Evolutionary conservation across 495 filamentous ascomycete genomes (phyloP).

Genomic region (Eremomyces bilateralis): DNA sequence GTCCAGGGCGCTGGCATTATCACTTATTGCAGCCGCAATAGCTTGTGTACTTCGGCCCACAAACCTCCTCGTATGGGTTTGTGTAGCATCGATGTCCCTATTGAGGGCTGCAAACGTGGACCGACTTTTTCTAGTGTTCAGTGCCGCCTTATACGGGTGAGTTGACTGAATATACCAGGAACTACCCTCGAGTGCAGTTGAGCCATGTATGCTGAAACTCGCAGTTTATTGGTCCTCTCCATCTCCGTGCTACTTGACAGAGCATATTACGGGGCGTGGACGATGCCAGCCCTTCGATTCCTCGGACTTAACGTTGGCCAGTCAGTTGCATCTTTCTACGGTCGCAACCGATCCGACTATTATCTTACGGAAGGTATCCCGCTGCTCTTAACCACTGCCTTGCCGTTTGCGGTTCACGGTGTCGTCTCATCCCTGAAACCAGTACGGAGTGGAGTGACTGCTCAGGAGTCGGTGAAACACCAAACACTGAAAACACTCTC

Average conservation of each 20-base stretch:
- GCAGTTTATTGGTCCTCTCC: slow-evolving; percentile 31
- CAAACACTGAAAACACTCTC: slow-evolving; percentile 2
- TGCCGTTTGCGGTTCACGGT: slow-evolving; percentile 52
- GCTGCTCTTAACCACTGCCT: slow-evolving; percentile 60
- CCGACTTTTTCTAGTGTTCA: slow-evolving; percentile 32
- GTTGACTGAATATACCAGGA: no score
- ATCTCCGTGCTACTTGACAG: slow-evolving; percentile 50
- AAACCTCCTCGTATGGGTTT: slow-evolving; percentile 69
- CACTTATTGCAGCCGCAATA: slow-evolving; percentile 52
- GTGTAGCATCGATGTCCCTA: slow-evolving; percentile 26
- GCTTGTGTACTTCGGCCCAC: slow-evolving; percentile 83
- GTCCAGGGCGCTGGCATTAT: no score
- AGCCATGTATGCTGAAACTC: no score
- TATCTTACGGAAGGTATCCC: slow-evolving; percentile 81
- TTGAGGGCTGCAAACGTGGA: slow-evolving; percentile 22
- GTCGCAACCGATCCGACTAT: slow-evolving; percentile 79
- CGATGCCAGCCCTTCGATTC: slow-evolving; percentile 74
- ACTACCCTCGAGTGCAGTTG: no score
- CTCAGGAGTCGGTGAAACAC: not conserved
- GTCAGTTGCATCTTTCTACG: slow-evolving; percentile 76
- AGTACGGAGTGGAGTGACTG: not conserved
- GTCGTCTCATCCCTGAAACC: slow-evolving; percentile 30
- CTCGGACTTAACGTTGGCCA: slow-evolving; percentile 82
- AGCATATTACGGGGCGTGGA: slow-evolving; percentile 68
- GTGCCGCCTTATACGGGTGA: slow-evolving; percentile 50